phyloP scores from a whole-genome alignment of 2,329 filamentous ascomycete species.

The Cladophialophora immunda region DNA sequence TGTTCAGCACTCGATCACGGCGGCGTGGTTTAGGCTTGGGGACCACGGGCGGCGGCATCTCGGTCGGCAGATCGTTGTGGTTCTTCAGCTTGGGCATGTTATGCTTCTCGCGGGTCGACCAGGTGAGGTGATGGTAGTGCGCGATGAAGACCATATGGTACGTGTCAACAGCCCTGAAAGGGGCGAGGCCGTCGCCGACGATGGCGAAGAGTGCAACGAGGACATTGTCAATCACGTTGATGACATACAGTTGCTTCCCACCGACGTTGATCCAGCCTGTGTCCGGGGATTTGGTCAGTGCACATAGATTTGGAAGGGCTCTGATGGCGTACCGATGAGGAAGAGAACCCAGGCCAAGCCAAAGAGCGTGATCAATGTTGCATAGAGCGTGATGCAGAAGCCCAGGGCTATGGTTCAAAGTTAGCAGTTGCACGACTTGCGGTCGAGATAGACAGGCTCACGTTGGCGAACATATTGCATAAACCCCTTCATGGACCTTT shows the following conservation, averaged over 20 bases:
- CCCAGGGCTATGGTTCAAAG: conserved; percentile 12
- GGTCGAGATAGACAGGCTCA: conserved; percentile 2
- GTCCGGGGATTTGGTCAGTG: conserved; percentile 1
- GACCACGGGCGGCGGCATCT: conserved; percentile 10
- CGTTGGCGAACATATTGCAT: conserved; percentile 21
- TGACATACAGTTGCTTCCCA: conserved; percentile 17
- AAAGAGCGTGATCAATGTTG: conserved; percentile 16
- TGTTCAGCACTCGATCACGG: conserved; percentile 12
- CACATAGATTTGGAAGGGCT: neutral
- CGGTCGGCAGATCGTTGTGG: conserved; percentile 16
- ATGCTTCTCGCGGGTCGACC: conserved; percentile 13
- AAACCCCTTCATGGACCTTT: conserved; percentile 21
- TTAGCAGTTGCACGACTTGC: conserved; percentile 5
- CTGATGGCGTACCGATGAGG: conserved; percentile 14
- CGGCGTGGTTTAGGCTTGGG: conserved; percentile 3
- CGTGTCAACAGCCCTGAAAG: conserved; percentile 18
- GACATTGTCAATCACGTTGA: conserved; percentile 21
- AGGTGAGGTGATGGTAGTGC: conserved; percentile 16
- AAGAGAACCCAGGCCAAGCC: conserved; percentile 23
- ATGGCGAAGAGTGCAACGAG: conserved; percentile 21
- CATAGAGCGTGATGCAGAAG: conserved; percentile 21
- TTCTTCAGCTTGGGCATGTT: conserved; percentile 11
- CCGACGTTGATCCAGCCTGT: conserved; percentile 21
- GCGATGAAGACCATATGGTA: conserved; percentile 21
- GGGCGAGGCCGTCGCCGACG: conserved; percentile 19